These are phyloP conservation scores for Mortierella sp. DNA, from an alignment of 371 early-diverging fungal species.

Conservation along the genomic window DNA sequence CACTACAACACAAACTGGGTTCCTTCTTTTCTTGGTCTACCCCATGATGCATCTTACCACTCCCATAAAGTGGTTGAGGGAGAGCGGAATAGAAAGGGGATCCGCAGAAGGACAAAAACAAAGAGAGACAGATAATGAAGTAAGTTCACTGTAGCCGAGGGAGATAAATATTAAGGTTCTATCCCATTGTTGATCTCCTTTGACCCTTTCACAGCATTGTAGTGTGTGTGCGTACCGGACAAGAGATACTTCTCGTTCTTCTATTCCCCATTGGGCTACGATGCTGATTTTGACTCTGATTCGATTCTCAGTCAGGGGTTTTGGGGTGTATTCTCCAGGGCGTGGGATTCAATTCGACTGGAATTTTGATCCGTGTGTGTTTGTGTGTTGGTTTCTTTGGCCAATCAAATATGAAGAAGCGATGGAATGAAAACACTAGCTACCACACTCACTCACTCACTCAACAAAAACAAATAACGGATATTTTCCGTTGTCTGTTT, in stretches of 20 bases:
- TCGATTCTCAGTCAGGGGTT: too few species aligned
- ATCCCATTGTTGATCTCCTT: not conserved
- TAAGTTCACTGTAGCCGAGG: not conserved
- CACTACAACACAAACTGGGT: not conserved
- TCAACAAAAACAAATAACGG: too few species aligned
- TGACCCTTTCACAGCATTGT: too few species aligned
- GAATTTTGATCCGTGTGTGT: too few species aligned
- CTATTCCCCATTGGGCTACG: not conserved
- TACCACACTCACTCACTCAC: too few species aligned
- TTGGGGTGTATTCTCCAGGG: not conserved
- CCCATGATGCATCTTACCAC: slow-evolving; percentile 2
- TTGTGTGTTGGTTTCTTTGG: too few species aligned
- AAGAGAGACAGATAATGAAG: too few species aligned
- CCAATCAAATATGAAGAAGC: too few species aligned
- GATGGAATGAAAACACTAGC: too few species aligned
- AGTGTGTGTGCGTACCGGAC: not conserved
- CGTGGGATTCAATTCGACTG: not conserved
- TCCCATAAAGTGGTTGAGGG: not conserved
- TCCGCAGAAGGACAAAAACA: not conserved
- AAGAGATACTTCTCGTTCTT: not conserved
- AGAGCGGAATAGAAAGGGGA: slow-evolving; percentile 1
- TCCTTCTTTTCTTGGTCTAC: not conserved
- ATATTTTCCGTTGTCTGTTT: too few species aligned
- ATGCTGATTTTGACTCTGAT: too few species aligned
- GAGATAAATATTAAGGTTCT: not conserved